Evolutionary conservation across 1,139 yeast genomes (phyloP), one percentile per base, ranked within the genome.

Genomic region (Kodamaea alishanica): DNA sequence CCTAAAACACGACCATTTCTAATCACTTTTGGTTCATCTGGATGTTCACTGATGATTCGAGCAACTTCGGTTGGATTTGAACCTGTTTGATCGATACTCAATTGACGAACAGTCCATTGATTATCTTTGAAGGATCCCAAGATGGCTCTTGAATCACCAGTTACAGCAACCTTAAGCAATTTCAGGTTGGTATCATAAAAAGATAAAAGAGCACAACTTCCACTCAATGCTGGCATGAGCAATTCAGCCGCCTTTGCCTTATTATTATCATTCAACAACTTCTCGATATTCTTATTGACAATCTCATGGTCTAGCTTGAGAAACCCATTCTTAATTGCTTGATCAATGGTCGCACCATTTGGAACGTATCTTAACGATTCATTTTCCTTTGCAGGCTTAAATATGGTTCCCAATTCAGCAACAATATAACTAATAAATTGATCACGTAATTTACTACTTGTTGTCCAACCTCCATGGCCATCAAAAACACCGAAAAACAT

Each of bases 391-490:
- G 79, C 73, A 5, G 79, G 75, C 48, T 75, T 75, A 63, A 81
- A 84, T 8, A 77, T 78, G 8, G 79, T 72, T 35, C 87, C 86
- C 41, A 92, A 70, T 52, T 89, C 95, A 25, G 75, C 72, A n/a
- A 89, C 77, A 10, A 92, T 94, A 50, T 75, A 77, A 41, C 79
- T 77, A 26, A 92, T 81, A 51, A 92, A 70, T 48, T 82, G 81
- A 47, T 87, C 94, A 44, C 95, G 75, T 45, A 92, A 73, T 57
- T 83, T 86, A 26, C 88, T 78, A 44, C 94, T 81, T 1, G 98
- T 94, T 44, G 87, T 86, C 82, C 96, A 89, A 12, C 99, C 98
- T 3, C 96, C 89, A 61, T 92, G 99, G 8, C 99, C 99, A 61
- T 92, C 98, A 59, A 84, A 92, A 0, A 94, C 79, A 2, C 97